Conservation (phyloP, 1,284 basidiomycete genomes). For the Thecaphora thlaspeos region DNA sequence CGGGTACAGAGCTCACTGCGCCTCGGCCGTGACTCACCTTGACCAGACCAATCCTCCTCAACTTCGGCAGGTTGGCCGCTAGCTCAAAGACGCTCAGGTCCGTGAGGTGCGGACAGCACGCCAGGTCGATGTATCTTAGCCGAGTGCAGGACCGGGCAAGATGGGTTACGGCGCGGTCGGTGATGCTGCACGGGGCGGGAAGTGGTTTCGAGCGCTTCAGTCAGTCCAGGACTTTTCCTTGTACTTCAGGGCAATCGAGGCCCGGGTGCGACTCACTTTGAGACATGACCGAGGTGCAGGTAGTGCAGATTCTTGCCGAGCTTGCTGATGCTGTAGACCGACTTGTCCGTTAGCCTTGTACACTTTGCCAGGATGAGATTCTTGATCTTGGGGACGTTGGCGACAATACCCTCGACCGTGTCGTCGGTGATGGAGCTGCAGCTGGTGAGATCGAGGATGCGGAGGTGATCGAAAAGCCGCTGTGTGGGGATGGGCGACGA, state of each 20-base stretch:
- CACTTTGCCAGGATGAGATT: constrained; percentile 93
- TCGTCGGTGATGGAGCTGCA: constrained; percentile 81
- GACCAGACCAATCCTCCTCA: constrained; percentile 91
- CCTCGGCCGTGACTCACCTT: constrained; percentile 76
- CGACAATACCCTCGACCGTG: constrained; percentile 83
- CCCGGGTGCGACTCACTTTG: constrained; percentile 60
- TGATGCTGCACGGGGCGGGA: too few species aligned
- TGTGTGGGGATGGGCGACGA: constrained; percentile 21
- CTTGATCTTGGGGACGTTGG: constrained; percentile 83
- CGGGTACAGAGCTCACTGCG: too few species aligned
- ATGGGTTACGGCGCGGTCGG: constrained; percentile 80
- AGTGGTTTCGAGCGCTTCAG: too few species aligned
- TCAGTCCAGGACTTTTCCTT: too few species aligned
- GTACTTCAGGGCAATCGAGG: too few species aligned
- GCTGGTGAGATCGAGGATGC: constrained; percentile 67
- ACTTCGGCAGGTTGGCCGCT: constrained; percentile 75
- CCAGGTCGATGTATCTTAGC: constrained; percentile 94
- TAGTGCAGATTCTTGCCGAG: constrained; percentile 92
- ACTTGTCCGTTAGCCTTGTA: constrained; percentile 75
- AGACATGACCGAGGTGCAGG: constrained; percentile 88
- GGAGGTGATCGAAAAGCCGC: constrained; percentile 50
- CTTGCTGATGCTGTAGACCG: constrained; percentile 79
- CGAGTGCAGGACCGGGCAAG: constrained; percentile 85
- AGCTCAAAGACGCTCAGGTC: constrained; percentile 93
- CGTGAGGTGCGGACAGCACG: constrained; percentile 87